phyloP scores from a whole-genome alignment of 495 filamentous ascomycete genomes.

The Lichenothelia convexa region DNA sequence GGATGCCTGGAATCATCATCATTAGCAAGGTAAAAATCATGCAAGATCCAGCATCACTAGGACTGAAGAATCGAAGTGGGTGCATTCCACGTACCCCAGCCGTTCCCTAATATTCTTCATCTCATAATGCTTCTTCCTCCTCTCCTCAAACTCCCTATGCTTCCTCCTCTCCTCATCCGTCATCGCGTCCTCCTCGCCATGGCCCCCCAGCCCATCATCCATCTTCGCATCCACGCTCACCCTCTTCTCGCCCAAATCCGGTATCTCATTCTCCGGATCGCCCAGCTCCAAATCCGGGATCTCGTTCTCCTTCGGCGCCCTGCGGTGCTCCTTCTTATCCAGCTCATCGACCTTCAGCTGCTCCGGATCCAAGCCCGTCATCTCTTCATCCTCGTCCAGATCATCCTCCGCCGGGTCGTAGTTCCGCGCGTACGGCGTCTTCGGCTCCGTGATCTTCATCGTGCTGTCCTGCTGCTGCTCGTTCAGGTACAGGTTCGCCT shows the following conservation, averaged over 20 bases:
- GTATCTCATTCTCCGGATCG: constrained; percentile 53
- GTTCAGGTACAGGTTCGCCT: constrained; percentile 87
- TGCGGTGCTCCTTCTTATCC: constrained; percentile 33
- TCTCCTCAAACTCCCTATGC: constrained; percentile 76
- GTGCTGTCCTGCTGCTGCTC: constrained; percentile 88
- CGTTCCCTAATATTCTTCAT: constrained; percentile 11
- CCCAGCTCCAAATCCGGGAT: constrained; percentile 86
- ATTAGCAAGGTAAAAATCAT: no score
- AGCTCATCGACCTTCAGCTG: constrained; percentile 48
- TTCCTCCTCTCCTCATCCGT: constrained; percentile 90
- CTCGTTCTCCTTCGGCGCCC: constrained; percentile 41
- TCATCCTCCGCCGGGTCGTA: constrained; percentile 84
- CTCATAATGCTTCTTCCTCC: constrained; percentile 33
- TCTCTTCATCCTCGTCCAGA: constrained; percentile 62
- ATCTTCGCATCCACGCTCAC: constrained; percentile 55
- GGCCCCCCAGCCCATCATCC: constrained; percentile 31
- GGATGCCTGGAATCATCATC: no score
- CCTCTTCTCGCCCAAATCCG: constrained; percentile 45
- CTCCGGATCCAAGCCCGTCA: constrained; percentile 34
- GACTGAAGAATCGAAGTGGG: no score
- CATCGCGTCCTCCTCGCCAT: constrained; percentile 41
- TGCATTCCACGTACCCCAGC: no score
- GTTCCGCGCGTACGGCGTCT: constrained; percentile 82
- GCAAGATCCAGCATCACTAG: no score
- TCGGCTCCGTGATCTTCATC: constrained; percentile 98